Conservation (phyloP, 441 rosid species). For the Erodium chrysanthum region DNA sequence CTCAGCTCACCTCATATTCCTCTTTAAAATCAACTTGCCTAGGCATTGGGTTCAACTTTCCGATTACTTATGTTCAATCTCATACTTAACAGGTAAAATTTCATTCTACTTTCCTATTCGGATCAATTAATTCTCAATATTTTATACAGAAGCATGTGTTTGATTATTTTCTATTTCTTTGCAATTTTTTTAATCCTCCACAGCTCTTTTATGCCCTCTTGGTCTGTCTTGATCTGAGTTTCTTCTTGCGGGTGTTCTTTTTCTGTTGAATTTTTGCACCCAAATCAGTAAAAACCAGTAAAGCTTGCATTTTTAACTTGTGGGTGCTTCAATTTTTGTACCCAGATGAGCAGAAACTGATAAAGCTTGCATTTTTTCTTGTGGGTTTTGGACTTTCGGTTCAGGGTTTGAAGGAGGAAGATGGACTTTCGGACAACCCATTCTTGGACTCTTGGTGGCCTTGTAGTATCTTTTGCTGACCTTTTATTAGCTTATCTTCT, state of each 20-base stretch:
- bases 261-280: neutral
- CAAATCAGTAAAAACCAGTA: neutral
- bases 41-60: neutral
- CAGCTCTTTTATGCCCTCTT: neutral
- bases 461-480: conserved; percentile 37
- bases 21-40: neutral
- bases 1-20: neutral
- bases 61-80: neutral
- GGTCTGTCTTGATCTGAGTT: neutral
- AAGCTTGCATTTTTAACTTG: neutral
- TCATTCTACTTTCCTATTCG: neutral
- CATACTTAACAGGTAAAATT: neutral
- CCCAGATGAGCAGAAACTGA: neutral
- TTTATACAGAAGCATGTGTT: neutral
- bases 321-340: neutral
- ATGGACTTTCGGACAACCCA: conserved; percentile 28
- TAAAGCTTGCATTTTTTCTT: neutral
- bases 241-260: neutral
- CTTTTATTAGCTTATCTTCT: conserved; percentile 42
- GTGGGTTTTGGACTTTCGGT: conserved; percentile 9
- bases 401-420: conserved; percentile 3
- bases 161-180: neutral
- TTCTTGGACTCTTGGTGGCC: conserved; percentile 32
- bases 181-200: neutral
- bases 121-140: neutral